phyloP scores from a whole-genome alignment of 257 asterid genomes.

The Phtheirospermum japonicum region DNA sequence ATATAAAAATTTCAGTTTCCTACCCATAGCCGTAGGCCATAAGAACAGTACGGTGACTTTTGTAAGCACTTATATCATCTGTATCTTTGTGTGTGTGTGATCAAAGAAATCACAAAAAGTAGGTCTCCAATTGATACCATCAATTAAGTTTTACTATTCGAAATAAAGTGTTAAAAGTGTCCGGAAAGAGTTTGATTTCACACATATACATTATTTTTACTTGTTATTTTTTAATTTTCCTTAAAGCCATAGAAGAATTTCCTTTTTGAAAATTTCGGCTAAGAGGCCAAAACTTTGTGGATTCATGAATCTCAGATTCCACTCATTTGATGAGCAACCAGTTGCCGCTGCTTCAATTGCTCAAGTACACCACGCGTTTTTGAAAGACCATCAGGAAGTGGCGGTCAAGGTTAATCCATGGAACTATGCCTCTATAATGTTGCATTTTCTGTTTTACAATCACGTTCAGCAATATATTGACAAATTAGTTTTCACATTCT shows the following conservation, averaged over 20 bases:
- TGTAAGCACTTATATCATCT: constrained; percentile 4
- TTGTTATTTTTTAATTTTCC: background rate
- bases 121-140: background rate
- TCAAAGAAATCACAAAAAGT: background rate
- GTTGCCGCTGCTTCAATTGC: constrained; percentile 99
- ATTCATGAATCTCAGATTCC: constrained; percentile 53
- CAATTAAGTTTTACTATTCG: constrained; percentile 1
- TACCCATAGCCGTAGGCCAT: background rate
- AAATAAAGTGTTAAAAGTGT: constrained; percentile 1
- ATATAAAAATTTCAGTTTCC: constrained; percentile 2
- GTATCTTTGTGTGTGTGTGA: background rate
- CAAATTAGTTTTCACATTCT: background rate
- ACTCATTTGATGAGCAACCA: constrained; percentile 77
- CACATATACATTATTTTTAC: too few relatives aligned
- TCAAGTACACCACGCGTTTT: constrained; percentile 88
- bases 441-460: constrained; percentile 7
- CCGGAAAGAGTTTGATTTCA: constrained; percentile 3
- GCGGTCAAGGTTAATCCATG: constrained; percentile 78
- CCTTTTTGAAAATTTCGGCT: constrained; percentile 8
- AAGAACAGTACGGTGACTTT: background rate
- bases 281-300: constrained; percentile 25
- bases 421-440: constrained; percentile 24
- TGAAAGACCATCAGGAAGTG: constrained; percentile 68
- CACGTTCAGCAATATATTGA: constrained; percentile 10
- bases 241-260: constrained; percentile 9